Conservation (phyloP, 2,329 filamentous ascomycete genomes). For the Plectosphaerella cucumerina region DNA sequence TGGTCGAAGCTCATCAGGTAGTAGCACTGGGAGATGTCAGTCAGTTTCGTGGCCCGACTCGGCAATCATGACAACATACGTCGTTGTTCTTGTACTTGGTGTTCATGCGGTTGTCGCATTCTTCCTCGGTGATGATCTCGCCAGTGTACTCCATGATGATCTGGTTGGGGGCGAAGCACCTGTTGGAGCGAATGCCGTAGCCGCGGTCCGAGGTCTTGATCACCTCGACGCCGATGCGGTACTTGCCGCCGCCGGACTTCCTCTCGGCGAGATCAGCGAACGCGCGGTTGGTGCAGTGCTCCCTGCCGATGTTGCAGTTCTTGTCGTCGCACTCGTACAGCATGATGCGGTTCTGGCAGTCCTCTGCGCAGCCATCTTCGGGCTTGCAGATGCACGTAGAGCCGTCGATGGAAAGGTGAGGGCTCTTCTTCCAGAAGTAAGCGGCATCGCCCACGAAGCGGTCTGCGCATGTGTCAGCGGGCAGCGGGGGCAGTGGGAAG, state of each 20-base stretch:
- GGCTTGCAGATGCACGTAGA: slow-evolving; percentile 74
- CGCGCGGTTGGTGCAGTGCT: slow-evolving; percentile 76
- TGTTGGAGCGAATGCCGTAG: slow-evolving; percentile 86
- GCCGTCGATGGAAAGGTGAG: slow-evolving; percentile 68
- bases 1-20: slow-evolving; percentile 99
- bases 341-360: slow-evolving; percentile 95
- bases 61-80: slow-evolving; percentile 46
- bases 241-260: slow-evolving; percentile 75
- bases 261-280: slow-evolving; percentile 78
- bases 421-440: slow-evolving; percentile 75
- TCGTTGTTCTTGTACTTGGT: slow-evolving; percentile 91
- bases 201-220: slow-evolving; percentile 86
- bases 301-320: slow-evolving; percentile 78
- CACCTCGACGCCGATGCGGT: slow-evolving; percentile 90
- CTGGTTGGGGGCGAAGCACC: slow-evolving; percentile 81
- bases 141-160: slow-evolving; percentile 99
- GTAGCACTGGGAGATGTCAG: slow-evolving; percentile 72
- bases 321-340: slow-evolving; percentile 91
- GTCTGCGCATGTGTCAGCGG: slow-evolving; percentile 53
- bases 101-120: slow-evolving; percentile 91
- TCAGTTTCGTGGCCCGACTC: not conserved
- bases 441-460: slow-evolving; percentile 84
- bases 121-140: slow-evolving; percentile 92
- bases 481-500: slow-evolving; percentile 10
- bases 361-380: slow-evolving; percentile 79